phyloP scores from a whole-genome alignment of 1,284 basidiomycete genomes.

The Leccinum angustisporum region DNA sequence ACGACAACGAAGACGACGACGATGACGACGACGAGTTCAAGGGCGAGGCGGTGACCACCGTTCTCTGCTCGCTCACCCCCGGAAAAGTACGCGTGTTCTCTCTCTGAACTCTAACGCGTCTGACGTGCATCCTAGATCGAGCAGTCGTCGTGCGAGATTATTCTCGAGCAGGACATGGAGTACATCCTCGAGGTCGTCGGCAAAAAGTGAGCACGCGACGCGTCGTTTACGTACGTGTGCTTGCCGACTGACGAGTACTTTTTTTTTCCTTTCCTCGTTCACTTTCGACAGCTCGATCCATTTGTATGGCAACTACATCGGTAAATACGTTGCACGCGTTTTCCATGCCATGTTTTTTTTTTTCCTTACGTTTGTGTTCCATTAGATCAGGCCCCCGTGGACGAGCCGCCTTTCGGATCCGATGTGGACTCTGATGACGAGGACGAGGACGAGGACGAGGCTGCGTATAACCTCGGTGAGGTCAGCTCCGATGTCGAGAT shows the following conservation, averaged over 20 bases:
- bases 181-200: constrained; percentile 76
- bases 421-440: constrained; percentile 47
- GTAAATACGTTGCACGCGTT: constrained; percentile 39
- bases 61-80: constrained; percentile 70
- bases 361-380: too few relatives aligned
- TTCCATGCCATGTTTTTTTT: not conserved
- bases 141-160: constrained; percentile 75
- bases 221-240: not conserved
- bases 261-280: not conserved
- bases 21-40: constrained; percentile 52
- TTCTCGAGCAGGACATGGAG: constrained; percentile 72
- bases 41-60: constrained; percentile 42
- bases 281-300: constrained; percentile 66
- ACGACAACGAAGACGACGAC: constrained; percentile 48
- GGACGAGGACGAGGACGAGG: constrained; percentile 40
- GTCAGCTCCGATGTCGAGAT: constrained; percentile 79
- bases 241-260: not conserved
- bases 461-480: constrained; percentile 62
- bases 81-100: constrained; percentile 56
- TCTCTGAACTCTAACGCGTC: constrained; percentile 5
- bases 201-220: constrained; percentile 65
- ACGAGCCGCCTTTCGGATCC: constrained; percentile 46
- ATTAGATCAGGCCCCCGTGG: constrained; percentile 45
- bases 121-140: constrained; percentile 57
- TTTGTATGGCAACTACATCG: constrained; percentile 89